Evolutionary conservation across 192 early-diverging fungal species (phyloP), one percentile per base, ranked within the genome.

Genomic region (Thamnidium elegans): DNA sequence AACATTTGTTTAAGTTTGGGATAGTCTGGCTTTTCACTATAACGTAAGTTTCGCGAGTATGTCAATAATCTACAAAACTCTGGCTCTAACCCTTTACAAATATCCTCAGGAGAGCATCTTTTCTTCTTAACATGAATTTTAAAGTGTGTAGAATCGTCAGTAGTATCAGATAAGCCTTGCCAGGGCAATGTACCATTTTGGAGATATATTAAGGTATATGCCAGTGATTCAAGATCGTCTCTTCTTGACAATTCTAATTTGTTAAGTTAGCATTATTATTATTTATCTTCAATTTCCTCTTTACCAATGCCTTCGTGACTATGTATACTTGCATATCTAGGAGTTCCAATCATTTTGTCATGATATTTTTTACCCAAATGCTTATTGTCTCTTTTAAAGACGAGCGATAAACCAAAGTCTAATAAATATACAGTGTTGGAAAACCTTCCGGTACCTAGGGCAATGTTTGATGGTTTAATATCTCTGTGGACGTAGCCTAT

Each of bases 121-220:
- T 92, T 91, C 81, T 95, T 95, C 80, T 90, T 93, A 65, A 93
- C 91, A 89, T 92, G 90, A 67, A 95, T 95, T n/a, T n/a, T n/a
- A n/a, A n/a, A n/a, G 63, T 90, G 88, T 75, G 94, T 92, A 76
- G 93, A 93, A 78, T 94, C 93, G 86, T 93, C 90, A 75, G 91
- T 90, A 76, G 93, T 94, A 56, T 89, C 93, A 6, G 86, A 88
- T 47, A 93, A 76, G 7, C 94, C 94, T 75, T 95, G 94, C 94
- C 94, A 95, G 70, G 94, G 92, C 45, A 95, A 81, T 62, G 86
- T 87, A 8, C 94, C 94, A 50, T 91, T 88, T 69, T 88, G 87
- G 71, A 95, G 92, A 82, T 95, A 95, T 82, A 95, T 91, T 62
- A 95, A 81, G 13, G 94, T 89, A 74, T 94, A 95, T 46, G 90